Conservation (phyloP, 1,139 yeast species). For the Geotrichum restrictum region DNA sequence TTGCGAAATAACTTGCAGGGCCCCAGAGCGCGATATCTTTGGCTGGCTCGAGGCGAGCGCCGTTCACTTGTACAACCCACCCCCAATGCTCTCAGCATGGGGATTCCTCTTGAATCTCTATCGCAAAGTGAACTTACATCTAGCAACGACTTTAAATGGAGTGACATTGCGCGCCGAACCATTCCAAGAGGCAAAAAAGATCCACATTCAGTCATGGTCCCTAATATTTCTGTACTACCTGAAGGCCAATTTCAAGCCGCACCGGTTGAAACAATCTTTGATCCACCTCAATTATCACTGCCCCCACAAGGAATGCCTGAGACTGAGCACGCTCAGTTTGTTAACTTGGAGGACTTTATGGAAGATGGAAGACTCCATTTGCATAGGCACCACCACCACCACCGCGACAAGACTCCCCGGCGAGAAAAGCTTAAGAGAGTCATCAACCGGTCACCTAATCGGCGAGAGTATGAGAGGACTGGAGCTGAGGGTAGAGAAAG, state of each 20-base stretch:
- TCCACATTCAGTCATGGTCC: constrained; percentile 9
- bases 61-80: constrained; percentile 8
- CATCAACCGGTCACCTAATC: constrained; percentile 9
- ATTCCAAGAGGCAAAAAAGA: constrained; percentile 18
- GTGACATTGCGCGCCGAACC: constrained; percentile 17
- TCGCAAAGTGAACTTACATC: constrained; percentile 22
- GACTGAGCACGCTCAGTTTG: neutral
- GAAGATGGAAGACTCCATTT: constrained; percentile 1
- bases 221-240: neutral
- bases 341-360: constrained; percentile 1
- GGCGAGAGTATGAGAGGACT: constrained; percentile 2
- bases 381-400: neutral
- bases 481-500: constrained; percentile 13
- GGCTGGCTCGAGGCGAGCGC: constrained; percentile 46
- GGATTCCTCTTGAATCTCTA: constrained; percentile 31
- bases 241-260: neutral
- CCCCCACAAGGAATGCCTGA: neutral
- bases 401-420: constrained; percentile 1
- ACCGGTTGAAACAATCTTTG: neutral
- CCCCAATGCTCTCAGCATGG: constrained; percentile 18
- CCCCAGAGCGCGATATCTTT: constrained; percentile 46
- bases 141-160: constrained; percentile 20
- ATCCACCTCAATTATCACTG: constrained; percentile 1
- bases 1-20: constrained; percentile 46
- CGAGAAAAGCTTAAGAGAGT: constrained; percentile 9